A percentile compares a stretch with the other conserved stretches of the same genome.
These are phyloP conservation scores for Pseudozyma hubeiensis DNA, from an alignment of 1,284 basidiomycete species.

Conservation along the genomic window DNA sequence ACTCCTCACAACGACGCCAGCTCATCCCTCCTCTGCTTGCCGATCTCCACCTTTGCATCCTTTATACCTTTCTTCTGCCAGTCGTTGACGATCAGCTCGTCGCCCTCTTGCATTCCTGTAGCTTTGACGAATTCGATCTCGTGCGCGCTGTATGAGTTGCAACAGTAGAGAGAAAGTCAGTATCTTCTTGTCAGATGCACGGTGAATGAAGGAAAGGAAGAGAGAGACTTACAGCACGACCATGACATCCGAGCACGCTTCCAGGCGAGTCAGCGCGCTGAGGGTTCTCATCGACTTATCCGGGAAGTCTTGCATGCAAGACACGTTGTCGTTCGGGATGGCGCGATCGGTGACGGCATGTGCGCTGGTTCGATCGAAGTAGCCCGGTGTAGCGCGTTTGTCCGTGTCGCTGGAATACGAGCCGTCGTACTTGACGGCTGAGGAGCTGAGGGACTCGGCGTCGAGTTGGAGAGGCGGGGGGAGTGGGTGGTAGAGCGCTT, in stretches of 20 bases:
- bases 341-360: slow-evolving; percentile 10
- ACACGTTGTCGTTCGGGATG: slow-evolving; percentile 5
- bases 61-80: slow-evolving; percentile 13
- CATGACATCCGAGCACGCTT: slow-evolving; percentile 28
- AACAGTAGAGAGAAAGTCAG: neutral
- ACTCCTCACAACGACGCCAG: slow-evolving; percentile 6
- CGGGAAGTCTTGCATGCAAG: slow-evolving; percentile 31
- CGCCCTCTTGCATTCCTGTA: slow-evolving; percentile 12
- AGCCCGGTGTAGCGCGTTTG: slow-evolving; percentile 17
- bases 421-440: neutral
- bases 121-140: slow-evolving; percentile 19
- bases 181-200: too few species aligned
- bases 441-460: slow-evolving; percentile 6
- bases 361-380: slow-evolving; percentile 18
- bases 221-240: slow-evolving; percentile 26
- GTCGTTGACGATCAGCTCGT: slow-evolving; percentile 8
- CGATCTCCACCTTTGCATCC: slow-evolving; percentile 16
- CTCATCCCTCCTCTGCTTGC: neutral
- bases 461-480: slow-evolving; percentile 21
- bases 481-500: slow-evolving; percentile 28
- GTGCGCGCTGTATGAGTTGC: slow-evolving; percentile 16
- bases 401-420: slow-evolving; percentile 8
- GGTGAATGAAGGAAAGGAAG: too few species aligned
- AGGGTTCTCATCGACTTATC: slow-evolving; percentile 20
- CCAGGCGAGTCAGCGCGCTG: slow-evolving; percentile 12